These are phyloP conservation scores for Pestalotiopsis sp. DNA, from an alignment of 2,329 filamentous ascomycete species.

Conservation along the genomic window DNA sequence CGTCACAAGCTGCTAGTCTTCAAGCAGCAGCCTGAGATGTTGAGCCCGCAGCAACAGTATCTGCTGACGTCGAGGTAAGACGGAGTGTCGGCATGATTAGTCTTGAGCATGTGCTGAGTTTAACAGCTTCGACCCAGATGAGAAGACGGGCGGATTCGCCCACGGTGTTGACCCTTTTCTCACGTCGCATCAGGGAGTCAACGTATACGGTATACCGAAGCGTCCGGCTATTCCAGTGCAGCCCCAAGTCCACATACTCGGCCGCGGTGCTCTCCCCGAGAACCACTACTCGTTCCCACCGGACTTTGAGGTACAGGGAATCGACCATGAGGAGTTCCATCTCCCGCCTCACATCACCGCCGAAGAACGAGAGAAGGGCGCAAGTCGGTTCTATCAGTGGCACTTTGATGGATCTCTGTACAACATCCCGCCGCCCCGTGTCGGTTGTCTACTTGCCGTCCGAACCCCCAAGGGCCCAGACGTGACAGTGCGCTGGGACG, in stretches of 20 bases:
- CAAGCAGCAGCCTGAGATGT: constrained; percentile 62
- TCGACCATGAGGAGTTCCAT: constrained; percentile 36
- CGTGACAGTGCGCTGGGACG: constrained; percentile 72
- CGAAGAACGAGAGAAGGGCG: constrained; percentile 32
- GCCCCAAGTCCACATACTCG: constrained; percentile 78
- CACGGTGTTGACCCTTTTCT: constrained; percentile 36
- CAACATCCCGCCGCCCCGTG: constrained; percentile 70
- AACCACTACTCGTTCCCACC: constrained; percentile 49
- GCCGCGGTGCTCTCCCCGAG: constrained; percentile 67
- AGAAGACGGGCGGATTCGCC: constrained; percentile 35
- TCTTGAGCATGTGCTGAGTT: not conserved
- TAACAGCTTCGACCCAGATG: constrained; percentile 32
- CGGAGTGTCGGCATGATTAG: not conserved
- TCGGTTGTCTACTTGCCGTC: constrained; percentile 74
- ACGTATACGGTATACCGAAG: constrained; percentile 35
- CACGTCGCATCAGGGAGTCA: constrained; percentile 30
- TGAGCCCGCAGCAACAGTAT: constrained; percentile 34
- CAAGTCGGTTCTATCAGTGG: constrained; percentile 70
- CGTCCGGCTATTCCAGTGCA: constrained; percentile 66
- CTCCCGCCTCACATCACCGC: constrained; percentile 35
- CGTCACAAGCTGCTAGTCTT: constrained; percentile 69
- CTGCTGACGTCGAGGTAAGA: constrained; percentile 26
- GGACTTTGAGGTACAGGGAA: constrained; percentile 37
- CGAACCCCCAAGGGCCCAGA: constrained; percentile 64
- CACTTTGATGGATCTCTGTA: constrained; percentile 80